Base-by-base conservation (phyloP, 2,329 filamentous ascomycete species). In the Trichoderma sp. region DNA sequence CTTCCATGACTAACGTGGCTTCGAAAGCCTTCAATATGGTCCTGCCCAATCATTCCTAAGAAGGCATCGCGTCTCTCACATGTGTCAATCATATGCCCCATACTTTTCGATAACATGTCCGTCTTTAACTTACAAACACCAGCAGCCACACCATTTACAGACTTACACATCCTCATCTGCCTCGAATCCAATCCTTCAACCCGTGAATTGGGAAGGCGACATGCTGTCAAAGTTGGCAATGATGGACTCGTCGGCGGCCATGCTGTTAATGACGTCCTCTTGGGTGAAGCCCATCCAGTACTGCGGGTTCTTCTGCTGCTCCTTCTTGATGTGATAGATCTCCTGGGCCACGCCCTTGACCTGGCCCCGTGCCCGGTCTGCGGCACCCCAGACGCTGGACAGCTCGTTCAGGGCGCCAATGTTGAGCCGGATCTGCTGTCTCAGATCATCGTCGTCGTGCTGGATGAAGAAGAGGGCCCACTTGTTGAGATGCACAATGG, bases 321-420 rank as follows among this genome's bases (percentile, higher is more conserved):
- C 80, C 78, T 85, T 87, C 79, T 85, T 86, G 51, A 79, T 77
- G 17, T 79, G 81, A 74, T 85, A 89, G 57, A 94, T 88, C 70
- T 93, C 90, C 71, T 90, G 86, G n/a, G 92, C 91, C 19, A 95
- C 90, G 9, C 86, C 86, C 69, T 88, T 88, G 17, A 96, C 89
- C 75, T 95, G 91, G 4, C 83, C 83, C 67, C 90, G 84, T 2
- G 91, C 90, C 14, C 83, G 84, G 51, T 81, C 82, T 1, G 91
- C 90, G 41, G 92, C 88, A 43, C 85, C 84, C 91, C 91, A 95
- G 3, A 91, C 88, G 17, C 80, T 79, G 47, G 86, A 87, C 7
- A 94, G 80, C 45, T 86, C 83, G 71, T 89, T 88, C 47, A 95
- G 82, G 0, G 90, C 89, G 17, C 90, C 91, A 65, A 90, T 92